Evolutionary conservation across 129 eudicot genomes (phyloP), one percentile per base, ranked within the genome.

Genomic region (Pseudognaphalium luteoalbum): DNA sequence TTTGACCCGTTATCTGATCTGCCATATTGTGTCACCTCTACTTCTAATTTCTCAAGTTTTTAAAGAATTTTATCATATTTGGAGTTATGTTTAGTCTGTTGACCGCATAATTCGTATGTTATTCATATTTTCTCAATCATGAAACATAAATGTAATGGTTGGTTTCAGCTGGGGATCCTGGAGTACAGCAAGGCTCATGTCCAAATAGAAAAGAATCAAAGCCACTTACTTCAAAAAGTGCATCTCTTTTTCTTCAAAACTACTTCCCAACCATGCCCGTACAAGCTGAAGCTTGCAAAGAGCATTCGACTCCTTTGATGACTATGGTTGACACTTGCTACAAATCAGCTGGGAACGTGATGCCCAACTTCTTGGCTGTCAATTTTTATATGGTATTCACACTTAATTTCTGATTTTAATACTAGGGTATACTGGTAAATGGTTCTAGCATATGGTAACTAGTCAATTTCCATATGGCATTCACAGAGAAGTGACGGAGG

Each of bases 401-500:
- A 75, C 22, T 85, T 65, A 10, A 17, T 50, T 30, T 57, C 52
- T 1, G n/a, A n/a, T 50, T 74, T 20, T 61, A 8, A 35, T 35
- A 35, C 41, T 35, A 35, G 41, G 9, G 70, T 28, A 72, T 30
- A 60, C 64, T 70, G 50, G 76, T 73, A 19, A 19, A 28, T 33
- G 51, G 12, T n/a, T 51, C 44, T 68, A 35, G 71, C 42, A 22
- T 70, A 71, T 51, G 60, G 66, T 81, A 25, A 71, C 65, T 2
- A 77, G 35, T 4, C 21, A 32, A 29, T 5, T 32, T 25, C 6
- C 15, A 9, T 14, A 14, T 28, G 29, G 44, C 9, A 39, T 80
- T 58, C 72, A 57, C 94, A 95, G 99, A 86, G 99, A 72, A 95
- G 96, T 66, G 99, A 95, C 58, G 99, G 99, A 52, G 94, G 96